Evolutionary conservation across 345 rosid species (phyloP).

Genomic region (Angophora floribunda): DNA sequence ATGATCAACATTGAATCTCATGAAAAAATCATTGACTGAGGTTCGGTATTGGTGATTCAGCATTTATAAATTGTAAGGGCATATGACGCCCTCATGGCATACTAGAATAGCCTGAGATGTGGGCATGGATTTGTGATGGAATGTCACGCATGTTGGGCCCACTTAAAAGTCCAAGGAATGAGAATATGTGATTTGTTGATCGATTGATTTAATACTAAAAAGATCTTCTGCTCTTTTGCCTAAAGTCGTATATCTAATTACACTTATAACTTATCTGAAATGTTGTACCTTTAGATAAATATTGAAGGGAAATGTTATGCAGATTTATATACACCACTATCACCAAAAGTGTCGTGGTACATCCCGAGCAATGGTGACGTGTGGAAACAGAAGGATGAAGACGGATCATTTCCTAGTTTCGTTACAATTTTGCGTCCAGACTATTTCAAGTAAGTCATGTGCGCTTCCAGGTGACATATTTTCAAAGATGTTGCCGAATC

Average conservation of each 20-base stretch:
- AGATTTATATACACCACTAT: conserved; percentile 59
- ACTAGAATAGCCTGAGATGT: neutral
- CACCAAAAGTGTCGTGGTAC: conserved; percentile 67
- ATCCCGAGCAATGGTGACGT: conserved; percentile 46
- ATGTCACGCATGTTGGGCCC: neutral
- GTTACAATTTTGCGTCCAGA: conserved; percentile 43
- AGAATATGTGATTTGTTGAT: neutral
- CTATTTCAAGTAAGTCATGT: conserved; percentile 35
- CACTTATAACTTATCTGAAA: neutral
- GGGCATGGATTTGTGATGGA: neutral
- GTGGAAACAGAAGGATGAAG: conserved; percentile 61
- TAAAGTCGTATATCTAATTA: neutral
- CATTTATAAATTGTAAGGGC: neutral
- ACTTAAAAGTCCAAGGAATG: neutral
- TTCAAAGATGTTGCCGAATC: neutral
- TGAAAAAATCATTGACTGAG: neutral
- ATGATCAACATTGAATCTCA: neutral
- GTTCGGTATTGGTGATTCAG: neutral
- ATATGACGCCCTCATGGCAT: neutral
- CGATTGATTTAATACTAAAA: neutral
- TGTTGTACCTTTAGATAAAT: neutral
- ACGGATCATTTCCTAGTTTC: conserved; percentile 30
- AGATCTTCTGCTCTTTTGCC: neutral
- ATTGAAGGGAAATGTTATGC: conserved; percentile 8
- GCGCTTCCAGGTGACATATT: neutral